phyloP scores from a whole-genome alignment of 2,329 filamentous ascomycete genomes.

The Colletotrichum karsti region DNA sequence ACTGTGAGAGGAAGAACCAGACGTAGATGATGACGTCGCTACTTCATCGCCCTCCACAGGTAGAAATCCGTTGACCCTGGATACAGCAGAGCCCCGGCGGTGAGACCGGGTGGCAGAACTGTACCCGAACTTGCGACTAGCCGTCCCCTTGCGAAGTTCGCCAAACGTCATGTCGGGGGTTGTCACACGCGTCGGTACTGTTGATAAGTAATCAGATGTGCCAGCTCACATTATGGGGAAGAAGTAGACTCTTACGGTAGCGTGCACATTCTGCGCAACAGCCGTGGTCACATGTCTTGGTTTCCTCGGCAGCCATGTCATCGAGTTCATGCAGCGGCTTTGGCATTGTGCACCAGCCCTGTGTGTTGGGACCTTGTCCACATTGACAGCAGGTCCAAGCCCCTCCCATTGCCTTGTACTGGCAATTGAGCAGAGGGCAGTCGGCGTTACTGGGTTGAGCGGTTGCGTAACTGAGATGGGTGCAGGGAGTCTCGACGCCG shows the following conservation, averaged over 20 bases:
- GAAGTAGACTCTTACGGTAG: conserved; percentile 44
- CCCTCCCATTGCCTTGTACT: conserved; percentile 57
- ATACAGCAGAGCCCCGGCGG: conserved; percentile 36
- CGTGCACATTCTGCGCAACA: conserved; percentile 59
- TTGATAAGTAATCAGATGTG: not conserved
- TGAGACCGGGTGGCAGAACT: conserved; percentile 38
- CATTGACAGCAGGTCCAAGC: conserved; percentile 65
- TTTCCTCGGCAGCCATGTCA: conserved; percentile 42
- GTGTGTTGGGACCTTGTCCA: conserved; percentile 57
- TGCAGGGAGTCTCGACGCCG: conserved; percentile 58
- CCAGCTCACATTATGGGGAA: not conserved
- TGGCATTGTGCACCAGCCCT: conserved; percentile 60
- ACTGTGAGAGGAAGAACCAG: conserved; percentile 29
- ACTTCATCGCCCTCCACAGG: conserved; percentile 4
- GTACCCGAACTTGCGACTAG: conserved; percentile 45
- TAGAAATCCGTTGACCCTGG: conserved; percentile 6
- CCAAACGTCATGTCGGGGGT: conserved; percentile 46
- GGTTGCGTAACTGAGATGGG: conserved; percentile 55
- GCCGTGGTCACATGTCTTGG: conserved; percentile 59
- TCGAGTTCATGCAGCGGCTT: conserved; percentile 40
- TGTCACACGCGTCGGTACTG: conserved; percentile 42
- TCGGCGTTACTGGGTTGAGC: conserved; percentile 51
- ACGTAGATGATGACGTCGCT: not conserved
- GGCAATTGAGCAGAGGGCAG: conserved; percentile 61
- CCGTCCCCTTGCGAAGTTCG: conserved; percentile 46